Percentiles rank a stretch among this genome's conserved stretches.
Conservation (phyloP, 257 asterid genomes). For the Scutellaria galericulata region DNA sequence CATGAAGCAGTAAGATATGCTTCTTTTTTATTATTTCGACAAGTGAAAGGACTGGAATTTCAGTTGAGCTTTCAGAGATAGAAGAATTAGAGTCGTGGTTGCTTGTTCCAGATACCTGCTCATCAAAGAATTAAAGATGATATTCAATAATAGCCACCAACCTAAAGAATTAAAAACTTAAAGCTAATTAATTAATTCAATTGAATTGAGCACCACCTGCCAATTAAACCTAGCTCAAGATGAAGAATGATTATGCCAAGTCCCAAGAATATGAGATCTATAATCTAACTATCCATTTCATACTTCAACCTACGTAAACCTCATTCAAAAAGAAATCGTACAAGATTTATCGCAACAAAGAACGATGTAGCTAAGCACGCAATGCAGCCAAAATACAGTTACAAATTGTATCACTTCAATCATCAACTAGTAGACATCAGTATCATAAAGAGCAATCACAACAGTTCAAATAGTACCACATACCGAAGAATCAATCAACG, state of each 20-base stretch:
- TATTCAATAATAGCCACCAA: constrained; percentile 30
- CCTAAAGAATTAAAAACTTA: constrained; percentile 6
- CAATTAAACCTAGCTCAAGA: constrained; percentile 25
- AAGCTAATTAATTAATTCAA: neutral
- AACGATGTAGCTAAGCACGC: neutral
- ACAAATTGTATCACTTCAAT: constrained; percentile 19
- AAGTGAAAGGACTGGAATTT: constrained; percentile 48
- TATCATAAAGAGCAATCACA: constrained; percentile 1
- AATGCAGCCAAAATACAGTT: constrained; percentile 13
- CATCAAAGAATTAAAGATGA: constrained; percentile 42
- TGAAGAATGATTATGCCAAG: neutral
- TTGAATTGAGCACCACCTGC: neutral
- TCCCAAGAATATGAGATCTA: constrained; percentile 10
- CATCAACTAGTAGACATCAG: neutral
- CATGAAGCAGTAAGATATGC: constrained; percentile 87
- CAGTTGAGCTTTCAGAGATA: constrained; percentile 44
- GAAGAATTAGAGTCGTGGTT: constrained; percentile 42
- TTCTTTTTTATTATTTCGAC: constrained; percentile 69
- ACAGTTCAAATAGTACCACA: constrained; percentile 30
- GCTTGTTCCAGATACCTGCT: constrained; percentile 55
- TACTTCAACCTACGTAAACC: neutral
- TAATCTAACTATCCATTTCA: constrained; percentile 5
- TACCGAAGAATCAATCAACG: constrained; percentile 34
- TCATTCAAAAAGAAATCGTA: neutral
- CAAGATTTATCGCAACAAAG: neutral